Evolutionary conservation across 2,329 filamentous ascomycete species (phyloP), one percentile per base, ranked within the genome.

Genomic region (Aspergillus caelatus): DNA sequence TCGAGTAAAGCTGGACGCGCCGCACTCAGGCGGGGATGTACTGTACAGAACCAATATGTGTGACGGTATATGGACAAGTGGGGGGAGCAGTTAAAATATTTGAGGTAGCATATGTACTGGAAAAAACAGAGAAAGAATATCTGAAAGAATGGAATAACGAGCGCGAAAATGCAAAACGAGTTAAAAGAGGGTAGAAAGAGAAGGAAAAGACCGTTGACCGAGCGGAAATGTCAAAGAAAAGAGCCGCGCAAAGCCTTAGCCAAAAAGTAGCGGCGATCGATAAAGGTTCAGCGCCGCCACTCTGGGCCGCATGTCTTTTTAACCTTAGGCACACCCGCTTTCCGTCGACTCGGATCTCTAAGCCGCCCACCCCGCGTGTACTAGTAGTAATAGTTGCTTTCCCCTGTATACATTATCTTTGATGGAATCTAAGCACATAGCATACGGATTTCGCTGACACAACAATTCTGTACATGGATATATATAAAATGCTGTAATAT

Each of bases 1-100:
- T 81, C 62, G 65, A 65, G 70, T 43, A 62, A 58, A 57, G 58
- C 54, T 58, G 45, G 62, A 26, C 41, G 58, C 52, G 57, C 57
- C 41, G 66, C 52, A 62, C 52, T 61, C 34, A 39, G 57, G 54
- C 41, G 43, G 56, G 28, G 58, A 54, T 48, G 45, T 26, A 19
- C 34, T 60, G 56, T 60, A 59, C 21, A 62, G 50, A 61, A 41
- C 57, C 46, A 61, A 58, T 39, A 50, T 52, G 46, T 43, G 30
- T 36, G 52, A 56, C 48, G 36, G 54, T 45, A 68, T 62, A 65
- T 54, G 56, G 46, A 58, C 32, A 48, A 54, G 41, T 60, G 34
- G 32, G 21, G 52, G 46, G 46, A n/a, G 32, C 26, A 39, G 52
- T 23, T 55, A 58, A 59, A 46, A 62, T 45, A 53, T 53, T 62